Base-by-base conservation (phyloP, 2,329 filamentous ascomycete genomes). In the Cladobotryum mycophilum region DNA sequence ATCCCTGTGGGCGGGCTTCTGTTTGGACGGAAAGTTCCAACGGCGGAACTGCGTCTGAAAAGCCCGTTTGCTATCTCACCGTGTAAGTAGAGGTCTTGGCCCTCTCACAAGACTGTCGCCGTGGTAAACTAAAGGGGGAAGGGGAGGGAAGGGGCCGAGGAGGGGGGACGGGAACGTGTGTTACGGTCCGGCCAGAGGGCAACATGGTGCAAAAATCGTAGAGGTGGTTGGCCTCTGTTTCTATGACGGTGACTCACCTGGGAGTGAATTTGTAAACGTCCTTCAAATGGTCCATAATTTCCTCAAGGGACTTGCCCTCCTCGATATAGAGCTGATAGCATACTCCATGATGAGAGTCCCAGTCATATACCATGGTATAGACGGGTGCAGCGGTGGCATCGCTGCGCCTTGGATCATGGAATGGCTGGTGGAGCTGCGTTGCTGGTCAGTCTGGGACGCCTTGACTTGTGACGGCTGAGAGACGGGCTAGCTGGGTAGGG, bases 11-110 rank as follows among this genome's bases (percentile, higher is more conserved):
- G 84, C 82, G 1, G 83, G 82, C 53, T 84, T 82, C 58, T 87
- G 82, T 64, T 89, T 89, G 52, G 78, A 80, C 13, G 88, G 87
- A 58, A 93, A 92, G 7, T 81, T 79, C 89, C 89, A 93, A 64
- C 81, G 76, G 62, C 83, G 85, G 68, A 90, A 88, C 58, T 89
- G 85, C 3, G 77, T 82, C 66, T 89, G 86, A 55, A 85, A 89
- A 41, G 85, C 84, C 53, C 87, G 83, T 72, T 88, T 89, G 66
- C 87, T 88, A 67, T 49, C 41, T 54, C 42, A 49, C 18, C 12
- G 48, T 52, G 54, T 62, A 53, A 60, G 56, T 56, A 12, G 14
- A 15, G 33, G 33, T 36, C 42, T 35, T 38, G 18, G 15, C 13
- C 33, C 38, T 33, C 38, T 11, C 20, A 33, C 15, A 34, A 20